These are phyloP conservation scores for Aspergillus neoniger DNA, from an alignment of 2,329 filamentous ascomycete species.

Conservation along the genomic window DNA sequence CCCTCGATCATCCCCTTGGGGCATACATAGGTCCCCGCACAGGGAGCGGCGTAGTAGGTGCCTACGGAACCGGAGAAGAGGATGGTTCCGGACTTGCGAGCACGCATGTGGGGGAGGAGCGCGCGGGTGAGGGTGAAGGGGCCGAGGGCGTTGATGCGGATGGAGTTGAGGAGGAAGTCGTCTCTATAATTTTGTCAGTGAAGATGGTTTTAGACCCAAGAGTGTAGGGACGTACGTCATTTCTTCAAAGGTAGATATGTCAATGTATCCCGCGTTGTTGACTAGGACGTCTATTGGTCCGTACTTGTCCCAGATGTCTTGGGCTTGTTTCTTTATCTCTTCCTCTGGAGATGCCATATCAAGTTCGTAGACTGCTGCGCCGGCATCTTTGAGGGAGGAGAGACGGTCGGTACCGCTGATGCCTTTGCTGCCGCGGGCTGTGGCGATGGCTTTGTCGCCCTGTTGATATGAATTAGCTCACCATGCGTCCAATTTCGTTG, in stretches of 20 bases:
- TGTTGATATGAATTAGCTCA: not conserved
- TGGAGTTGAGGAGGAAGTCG: not conserved
- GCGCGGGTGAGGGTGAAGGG: conserved; percentile 41
- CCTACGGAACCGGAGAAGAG: conserved; percentile 44
- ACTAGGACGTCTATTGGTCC: not conserved
- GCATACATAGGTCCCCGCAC: conserved; percentile 37
- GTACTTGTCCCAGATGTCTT: not conserved
- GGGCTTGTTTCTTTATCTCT: not conserved
- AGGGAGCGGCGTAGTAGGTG: conserved; percentile 41
- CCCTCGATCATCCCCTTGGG: conserved; percentile 55
- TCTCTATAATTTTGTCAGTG: not conserved
- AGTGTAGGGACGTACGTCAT: not conserved
- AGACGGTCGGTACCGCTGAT: not conserved
- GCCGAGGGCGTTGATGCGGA: conserved; percentile 29
- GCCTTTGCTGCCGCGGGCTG: not conserved
- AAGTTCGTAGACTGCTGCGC: not conserved
- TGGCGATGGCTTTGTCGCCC: conserved; percentile 3
- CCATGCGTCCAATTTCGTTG: not conserved
- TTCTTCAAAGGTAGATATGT: conserved; percentile 7
- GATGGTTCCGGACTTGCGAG: conserved; percentile 37
- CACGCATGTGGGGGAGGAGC: conserved; percentile 41
- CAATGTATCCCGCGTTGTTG: not conserved
- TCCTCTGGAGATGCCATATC: not conserved
- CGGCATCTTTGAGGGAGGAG: not conserved
- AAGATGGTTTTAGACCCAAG: too few relatives aligned